Conservation (phyloP, 208 protist genomes). For the Wallacemonas sp. region DNA sequence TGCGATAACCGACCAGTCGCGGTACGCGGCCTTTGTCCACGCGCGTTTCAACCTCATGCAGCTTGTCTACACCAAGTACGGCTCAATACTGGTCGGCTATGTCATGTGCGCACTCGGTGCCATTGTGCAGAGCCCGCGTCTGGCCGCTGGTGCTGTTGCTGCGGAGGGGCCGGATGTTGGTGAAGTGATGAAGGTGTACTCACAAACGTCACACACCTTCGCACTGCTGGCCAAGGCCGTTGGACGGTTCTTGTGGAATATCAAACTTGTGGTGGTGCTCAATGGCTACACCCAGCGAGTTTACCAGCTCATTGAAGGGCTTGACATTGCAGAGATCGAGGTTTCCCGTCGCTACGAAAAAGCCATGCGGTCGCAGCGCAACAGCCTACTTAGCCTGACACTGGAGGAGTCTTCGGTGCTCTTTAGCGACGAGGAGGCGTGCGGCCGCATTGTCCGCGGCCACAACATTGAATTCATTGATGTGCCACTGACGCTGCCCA, state of each 20-base stretch:
- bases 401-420: background rate
- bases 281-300: constrained; percentile 60
- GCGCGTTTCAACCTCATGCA: constrained; percentile 51
- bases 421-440: constrained; percentile 5
- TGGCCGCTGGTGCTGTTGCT: background rate
- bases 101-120: constrained; percentile 29
- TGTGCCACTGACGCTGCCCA: constrained; percentile 67
- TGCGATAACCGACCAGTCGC: constrained; percentile 39
- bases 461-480: constrained; percentile 83
- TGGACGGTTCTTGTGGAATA: constrained; percentile 40
- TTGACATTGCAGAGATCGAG: constrained; percentile 30
- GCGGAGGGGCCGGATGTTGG: background rate
- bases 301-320: constrained; percentile 36
- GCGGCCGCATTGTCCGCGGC: constrained; percentile 28
- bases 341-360: constrained; percentile 19
- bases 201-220: constrained; percentile 36
- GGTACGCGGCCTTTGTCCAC: constrained; percentile 51
- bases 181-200: constrained; percentile 21
- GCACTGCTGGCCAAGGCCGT: constrained; percentile 43
- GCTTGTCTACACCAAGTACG: constrained; percentile 50
- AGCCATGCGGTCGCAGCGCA: constrained; percentile 15
- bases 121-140: background rate
- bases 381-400: constrained; percentile 9
- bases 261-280: constrained; percentile 37
- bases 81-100: constrained; percentile 49